Evolutionary conservation across 2,329 filamentous ascomycete genomes (phyloP).

Genomic region (Xylaria sp.): DNA sequence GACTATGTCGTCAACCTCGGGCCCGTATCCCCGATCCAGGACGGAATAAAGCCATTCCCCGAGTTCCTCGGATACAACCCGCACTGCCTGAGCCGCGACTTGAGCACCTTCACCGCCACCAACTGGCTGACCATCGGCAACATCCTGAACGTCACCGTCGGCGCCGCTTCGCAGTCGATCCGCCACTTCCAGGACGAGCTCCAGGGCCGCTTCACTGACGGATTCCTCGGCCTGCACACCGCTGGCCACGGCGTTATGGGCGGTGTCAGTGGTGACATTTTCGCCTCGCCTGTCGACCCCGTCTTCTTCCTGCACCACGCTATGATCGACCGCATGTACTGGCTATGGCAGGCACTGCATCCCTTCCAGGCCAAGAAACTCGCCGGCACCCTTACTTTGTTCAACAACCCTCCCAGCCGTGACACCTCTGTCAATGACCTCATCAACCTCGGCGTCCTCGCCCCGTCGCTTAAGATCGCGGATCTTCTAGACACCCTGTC

Average conservation of each 20-base stretch:
- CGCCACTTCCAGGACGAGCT: conserved; percentile 40
- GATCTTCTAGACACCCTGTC: conserved; percentile 17
- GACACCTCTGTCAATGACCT: conserved; percentile 33
- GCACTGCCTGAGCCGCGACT: conserved; percentile 35
- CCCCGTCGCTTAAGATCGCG: not conserved
- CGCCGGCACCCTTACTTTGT: conserved; percentile 37
- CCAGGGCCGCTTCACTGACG: conserved; percentile 39
- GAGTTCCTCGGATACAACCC: conserved; percentile 33
- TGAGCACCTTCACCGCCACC: conserved; percentile 26
- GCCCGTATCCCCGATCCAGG: conserved; percentile 34
- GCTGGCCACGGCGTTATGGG: conserved; percentile 41
- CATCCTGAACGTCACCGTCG: conserved; percentile 35
- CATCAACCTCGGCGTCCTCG: conserved; percentile 31
- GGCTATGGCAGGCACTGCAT: conserved; percentile 37
- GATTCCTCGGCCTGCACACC: conserved; percentile 39
- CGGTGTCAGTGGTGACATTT: conserved; percentile 35
- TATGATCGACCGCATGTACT: conserved; percentile 37
- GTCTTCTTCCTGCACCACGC: conserved; percentile 37
- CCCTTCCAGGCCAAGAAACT: conserved; percentile 24
- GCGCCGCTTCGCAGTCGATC: conserved; percentile 24
- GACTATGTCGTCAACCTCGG: conserved; percentile 42
- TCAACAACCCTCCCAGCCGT: conserved; percentile 37
- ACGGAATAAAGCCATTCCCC: conserved; percentile 14
- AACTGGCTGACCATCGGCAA: conserved; percentile 33
- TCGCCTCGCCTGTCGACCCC: conserved; percentile 35